These are phyloP conservation scores for Aspergillus funiculosus DNA, from an alignment of 495 filamentous ascomycete genomes.

Conservation along the genomic window DNA sequence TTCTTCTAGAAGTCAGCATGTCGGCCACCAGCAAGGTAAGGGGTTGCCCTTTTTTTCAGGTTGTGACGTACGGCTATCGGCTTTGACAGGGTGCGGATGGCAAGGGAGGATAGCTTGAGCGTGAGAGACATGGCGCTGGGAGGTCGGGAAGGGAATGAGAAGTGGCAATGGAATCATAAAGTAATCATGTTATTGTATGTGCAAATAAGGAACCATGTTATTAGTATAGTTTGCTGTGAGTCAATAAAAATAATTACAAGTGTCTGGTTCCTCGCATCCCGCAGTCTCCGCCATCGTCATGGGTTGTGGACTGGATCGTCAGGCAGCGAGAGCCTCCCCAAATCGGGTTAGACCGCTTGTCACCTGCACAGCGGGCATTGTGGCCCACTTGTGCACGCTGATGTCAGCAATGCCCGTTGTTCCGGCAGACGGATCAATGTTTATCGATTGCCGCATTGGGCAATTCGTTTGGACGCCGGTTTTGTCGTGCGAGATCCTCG, in stretches of 20 bases:
- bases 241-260: not conserved
- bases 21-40: no score
- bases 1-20: conserved; percentile 57
- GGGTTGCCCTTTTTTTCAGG: no score
- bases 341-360: conserved; percentile 8
- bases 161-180: not conserved
- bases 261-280: not conserved
- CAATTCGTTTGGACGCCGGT: conserved; percentile 31
- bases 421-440: conserved; percentile 28
- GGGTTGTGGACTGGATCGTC: conserved; percentile 6
- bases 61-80: conserved; percentile 61
- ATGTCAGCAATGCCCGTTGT: conserved; percentile 28
- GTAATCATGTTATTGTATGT: no score
- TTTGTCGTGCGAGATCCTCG: conserved; percentile 23
- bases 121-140: conserved; percentile 46
- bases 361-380: conserved; percentile 8
- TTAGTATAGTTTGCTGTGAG: not conserved
- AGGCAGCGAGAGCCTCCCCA: conserved; percentile 7
- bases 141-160: not conserved
- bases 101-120: conserved; percentile 63
- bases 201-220: no score
- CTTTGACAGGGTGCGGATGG: conserved; percentile 65
- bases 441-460: conserved; percentile 42
- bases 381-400: conserved; percentile 16
- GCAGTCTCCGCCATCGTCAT: conserved; percentile 8